Percentiles rank a stretch among this genome's conserved stretches.
Conservation (phyloP, 345 rosid species). For the Acer yangbiense region DNA sequence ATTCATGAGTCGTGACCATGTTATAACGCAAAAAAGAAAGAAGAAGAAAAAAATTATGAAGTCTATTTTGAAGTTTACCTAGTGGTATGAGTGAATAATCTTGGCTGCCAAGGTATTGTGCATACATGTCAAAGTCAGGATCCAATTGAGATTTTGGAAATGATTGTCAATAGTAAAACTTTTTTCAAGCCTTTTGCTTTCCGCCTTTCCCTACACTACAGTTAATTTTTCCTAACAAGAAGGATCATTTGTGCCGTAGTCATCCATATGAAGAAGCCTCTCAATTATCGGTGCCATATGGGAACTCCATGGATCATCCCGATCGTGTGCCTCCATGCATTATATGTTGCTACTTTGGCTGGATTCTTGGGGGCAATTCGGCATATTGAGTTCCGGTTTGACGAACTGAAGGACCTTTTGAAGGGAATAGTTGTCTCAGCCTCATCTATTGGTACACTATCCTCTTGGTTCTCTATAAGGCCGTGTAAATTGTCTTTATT, state of each 20-base stretch:
- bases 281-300: conserved; percentile 65
- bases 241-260: conserved; percentile 43
- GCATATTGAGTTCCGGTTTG: conserved; percentile 84
- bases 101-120: not conserved
- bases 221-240: conserved; percentile 26
- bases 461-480: conserved; percentile 12
- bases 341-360: conserved; percentile 58
- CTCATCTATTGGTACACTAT: conserved; percentile 54
- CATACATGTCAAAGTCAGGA: not conserved
- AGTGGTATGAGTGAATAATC: not conserved
- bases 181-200: not conserved
- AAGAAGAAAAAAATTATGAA: not conserved
- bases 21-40: not conserved
- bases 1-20: not conserved
- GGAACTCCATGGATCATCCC: conserved; percentile 56
- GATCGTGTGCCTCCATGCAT: conserved; percentile 52
- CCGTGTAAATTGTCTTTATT: conserved; percentile 2
- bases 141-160: not conserved
- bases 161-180: not conserved
- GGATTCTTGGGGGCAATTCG: conserved; percentile 63
- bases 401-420: conserved; percentile 89
- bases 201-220: conserved; percentile 6
- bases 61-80: not conserved
- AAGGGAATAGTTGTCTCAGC: conserved; percentile 74
- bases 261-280: conserved; percentile 59